Conservation (phyloP, 2,329 filamentous ascomycete genomes). For the Fusarium caatingaense region DNA sequence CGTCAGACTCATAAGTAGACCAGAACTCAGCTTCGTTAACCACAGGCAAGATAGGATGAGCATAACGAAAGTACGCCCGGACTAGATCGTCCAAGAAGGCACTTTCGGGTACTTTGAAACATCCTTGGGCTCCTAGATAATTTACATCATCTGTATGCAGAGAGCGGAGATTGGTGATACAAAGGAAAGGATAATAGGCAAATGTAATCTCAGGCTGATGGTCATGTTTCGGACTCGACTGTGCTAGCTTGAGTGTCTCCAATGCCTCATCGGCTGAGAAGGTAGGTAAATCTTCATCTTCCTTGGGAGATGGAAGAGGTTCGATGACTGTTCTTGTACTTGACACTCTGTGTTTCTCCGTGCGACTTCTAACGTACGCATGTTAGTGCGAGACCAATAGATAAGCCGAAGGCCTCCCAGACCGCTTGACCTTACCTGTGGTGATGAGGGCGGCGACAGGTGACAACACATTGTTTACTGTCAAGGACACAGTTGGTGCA, state of each 20-base stretch:
- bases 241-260: neutral
- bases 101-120: neutral
- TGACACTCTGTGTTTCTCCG: neutral
- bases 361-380: too few species aligned
- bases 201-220: neutral
- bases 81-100: neutral
- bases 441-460: neutral
- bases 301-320: neutral
- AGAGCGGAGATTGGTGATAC: neutral
- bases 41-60: neutral
- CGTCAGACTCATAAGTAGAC: neutral
- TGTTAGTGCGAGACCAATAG: neutral
- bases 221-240: neutral
- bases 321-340: neutral
- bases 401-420: accelerated
- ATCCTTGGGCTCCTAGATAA: neutral
- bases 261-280: neutral
- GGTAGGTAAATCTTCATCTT: neutral
- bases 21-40: conserved; percentile 3
- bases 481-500: conserved; percentile 4
- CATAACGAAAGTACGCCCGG: neutral
- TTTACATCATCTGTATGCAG: neutral
- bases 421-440: neutral
- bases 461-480: neutral
- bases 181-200: neutral